These are phyloP conservation scores for Cucumis melo DNA, from an alignment of 306 rosid genomes.

Conservation along the genomic window DNA sequence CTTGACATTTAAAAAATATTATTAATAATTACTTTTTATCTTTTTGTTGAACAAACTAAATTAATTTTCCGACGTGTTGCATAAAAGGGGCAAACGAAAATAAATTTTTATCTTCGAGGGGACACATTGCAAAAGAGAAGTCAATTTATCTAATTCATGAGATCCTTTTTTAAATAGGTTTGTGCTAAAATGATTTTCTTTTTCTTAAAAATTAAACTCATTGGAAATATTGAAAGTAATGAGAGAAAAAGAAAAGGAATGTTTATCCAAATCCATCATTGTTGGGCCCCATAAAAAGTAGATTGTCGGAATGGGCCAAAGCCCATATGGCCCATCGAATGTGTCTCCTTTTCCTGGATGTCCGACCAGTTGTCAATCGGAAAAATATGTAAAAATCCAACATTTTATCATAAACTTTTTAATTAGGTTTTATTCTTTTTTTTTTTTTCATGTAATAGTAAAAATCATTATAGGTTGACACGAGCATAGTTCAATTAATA, in stretches of 20 bases:
- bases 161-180: background rate
- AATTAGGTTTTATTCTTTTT: too few relatives aligned
- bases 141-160: background rate
- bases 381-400: background rate
- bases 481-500: too few relatives aligned
- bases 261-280: background rate
- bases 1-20: background rate
- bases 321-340: conserved; percentile 5
- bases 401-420: background rate
- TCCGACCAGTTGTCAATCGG: background rate
- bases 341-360: background rate
- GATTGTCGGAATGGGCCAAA: conserved; percentile 4
- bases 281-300: background rate
- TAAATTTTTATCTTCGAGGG: background rate
- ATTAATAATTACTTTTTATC: too few relatives aligned
- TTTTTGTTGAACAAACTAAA: background rate
- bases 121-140: background rate
- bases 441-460: too few relatives aligned
- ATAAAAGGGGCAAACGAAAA: background rate
- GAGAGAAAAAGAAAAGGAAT: background rate
- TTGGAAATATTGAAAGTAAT: background rate
- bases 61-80: background rate
- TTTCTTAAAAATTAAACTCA: background rate
- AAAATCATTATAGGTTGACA: too few relatives aligned
- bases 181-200: background rate